Evolutionary conservation across 2,329 filamentous ascomycete species (phyloP), one percentile per base, ranked within the genome.

Genomic region (Sclerotinia nivalis): DNA sequence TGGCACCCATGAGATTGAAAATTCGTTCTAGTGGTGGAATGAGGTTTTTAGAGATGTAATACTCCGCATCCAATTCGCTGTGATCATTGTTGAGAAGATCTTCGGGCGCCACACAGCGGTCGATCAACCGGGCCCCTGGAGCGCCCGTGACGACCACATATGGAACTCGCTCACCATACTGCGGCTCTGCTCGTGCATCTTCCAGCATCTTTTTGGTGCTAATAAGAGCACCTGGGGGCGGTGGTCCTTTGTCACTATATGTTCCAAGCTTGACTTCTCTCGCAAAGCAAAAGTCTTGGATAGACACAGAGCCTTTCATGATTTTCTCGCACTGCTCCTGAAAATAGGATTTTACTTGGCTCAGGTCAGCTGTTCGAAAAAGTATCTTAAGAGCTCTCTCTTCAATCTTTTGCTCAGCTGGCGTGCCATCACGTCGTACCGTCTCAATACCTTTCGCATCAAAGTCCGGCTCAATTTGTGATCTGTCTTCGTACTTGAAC

Each of bases 391-490:
- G 84, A 0, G 92, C 91, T 75, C 93, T 96, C 79, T 98, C 96
- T 80, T 97, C 93, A 60, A 99, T 96, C 83, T 96, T 97, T 78
- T 98, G 95, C 80, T 97, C 93, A 0, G 94, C 95, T 0, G 95
- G 94, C 0, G 94, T 98, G 52, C 96, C 96, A 78, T 99, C 96
- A 62, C 96, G 88, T 1, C 96, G 89, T 10, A 99, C 95, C 0
- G 96, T 99, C 83, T 99, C 96, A 73, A 98, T 99, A 43, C 96
- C 96, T 80, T 99, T 99, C 70, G 96, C 96, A 78, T 99, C 96
- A 74, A 98, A 98, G 1, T 97, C 92, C 0, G 96, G 95, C 73
- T 89, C 88, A 12, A 79, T 82, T 78, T 99, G 96, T 22, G 86
- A 84, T 50, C 86, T 87, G 74, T 85, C 87, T 78, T 99, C 96